Conservation (phyloP, 176 grass and related monocot genomes). For the Bromus sterilis region DNA sequence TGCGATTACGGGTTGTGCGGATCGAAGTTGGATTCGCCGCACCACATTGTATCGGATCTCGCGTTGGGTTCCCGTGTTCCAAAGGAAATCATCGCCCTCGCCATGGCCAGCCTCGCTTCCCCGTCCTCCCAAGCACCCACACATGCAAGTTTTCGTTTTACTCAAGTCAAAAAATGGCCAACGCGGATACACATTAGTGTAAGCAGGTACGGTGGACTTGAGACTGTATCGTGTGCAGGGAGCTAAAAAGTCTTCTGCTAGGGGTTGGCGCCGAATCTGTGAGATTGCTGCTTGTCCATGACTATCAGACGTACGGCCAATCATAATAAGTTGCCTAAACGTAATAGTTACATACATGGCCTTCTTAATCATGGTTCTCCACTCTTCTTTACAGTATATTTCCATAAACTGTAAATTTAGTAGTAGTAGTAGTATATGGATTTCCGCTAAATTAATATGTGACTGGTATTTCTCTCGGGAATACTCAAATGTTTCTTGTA, state of each 20-base stretch:
- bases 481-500: not conserved
- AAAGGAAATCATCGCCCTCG: conserved; percentile 25
- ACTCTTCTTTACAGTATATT: not conserved
- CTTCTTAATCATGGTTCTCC: not conserved
- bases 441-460: not conserved
- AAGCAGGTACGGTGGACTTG: conserved; percentile 5
- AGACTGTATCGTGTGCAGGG: conserved; percentile 5
- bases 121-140: conserved; percentile 4
- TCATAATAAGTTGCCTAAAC: not conserved
- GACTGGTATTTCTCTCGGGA: not conserved
- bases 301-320: conserved; percentile 22
- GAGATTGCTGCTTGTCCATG: conserved; percentile 16
- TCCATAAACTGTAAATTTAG: too few species aligned
- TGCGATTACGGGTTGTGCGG: not conserved
- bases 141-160: not conserved
- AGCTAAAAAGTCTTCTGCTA: conserved; percentile 31
- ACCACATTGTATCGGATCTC: conserved; percentile 39
- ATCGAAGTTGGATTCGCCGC: conserved; percentile 39
- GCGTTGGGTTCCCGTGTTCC: conserved; percentile 32
- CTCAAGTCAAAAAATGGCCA: not conserved
- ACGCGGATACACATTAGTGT: conserved; percentile 8
- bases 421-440: too few species aligned
- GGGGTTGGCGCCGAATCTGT: conserved; percentile 35
- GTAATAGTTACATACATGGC: not conserved
- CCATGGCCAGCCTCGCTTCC: not conserved